phyloP scores from a whole-genome alignment of 2,329 filamentous ascomycete genomes.

The Venturia effusa region DNA sequence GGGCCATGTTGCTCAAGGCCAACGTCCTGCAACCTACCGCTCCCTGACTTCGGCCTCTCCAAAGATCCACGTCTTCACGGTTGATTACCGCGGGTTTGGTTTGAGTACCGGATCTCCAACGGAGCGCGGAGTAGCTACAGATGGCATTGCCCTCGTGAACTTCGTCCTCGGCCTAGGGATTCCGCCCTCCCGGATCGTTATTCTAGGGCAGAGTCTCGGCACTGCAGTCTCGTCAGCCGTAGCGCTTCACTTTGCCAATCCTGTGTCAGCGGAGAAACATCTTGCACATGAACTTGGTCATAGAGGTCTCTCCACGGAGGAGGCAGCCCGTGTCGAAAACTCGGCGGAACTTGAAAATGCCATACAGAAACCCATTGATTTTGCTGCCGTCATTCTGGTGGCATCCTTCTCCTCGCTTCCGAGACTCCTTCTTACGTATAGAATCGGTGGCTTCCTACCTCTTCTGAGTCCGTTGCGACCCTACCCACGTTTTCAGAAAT shows the following conservation, averaged over 20 bases:
- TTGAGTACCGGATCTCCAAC: constrained; percentile 68
- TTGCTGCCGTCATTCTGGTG: constrained; percentile 70
- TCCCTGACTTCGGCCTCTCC: constrained; percentile 59
- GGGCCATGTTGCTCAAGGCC: constrained; percentile 70
- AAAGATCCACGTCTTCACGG: constrained; percentile 67
- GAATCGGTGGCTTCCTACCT: constrained; percentile 66
- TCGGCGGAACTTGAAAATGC: background rate
- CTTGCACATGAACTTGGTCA: background rate
- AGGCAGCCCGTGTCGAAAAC: background rate
- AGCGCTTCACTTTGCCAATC: constrained; percentile 54
- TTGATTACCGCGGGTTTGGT: constrained; percentile 87
- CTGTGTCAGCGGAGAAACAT: background rate
- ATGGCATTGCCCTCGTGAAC: constrained; percentile 62
- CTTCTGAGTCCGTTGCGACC: constrained; percentile 62
- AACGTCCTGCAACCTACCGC: constrained; percentile 68
- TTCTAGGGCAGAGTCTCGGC: constrained; percentile 80
- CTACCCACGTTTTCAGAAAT: constrained; percentile 53
- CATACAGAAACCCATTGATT: constrained; percentile 38
- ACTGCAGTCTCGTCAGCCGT: constrained; percentile 73
- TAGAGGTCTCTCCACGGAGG: background rate
- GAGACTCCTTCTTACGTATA: constrained; percentile 64
- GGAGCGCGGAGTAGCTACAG: constrained; percentile 70
- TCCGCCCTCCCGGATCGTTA: constrained; percentile 59
- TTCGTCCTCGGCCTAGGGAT: constrained; percentile 60
- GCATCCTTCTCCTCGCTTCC: constrained; percentile 69